These are phyloP conservation scores for Torulaspora gathmanii DNA, from an alignment of 805 yeast genomes.

Conservation along the genomic window DNA sequence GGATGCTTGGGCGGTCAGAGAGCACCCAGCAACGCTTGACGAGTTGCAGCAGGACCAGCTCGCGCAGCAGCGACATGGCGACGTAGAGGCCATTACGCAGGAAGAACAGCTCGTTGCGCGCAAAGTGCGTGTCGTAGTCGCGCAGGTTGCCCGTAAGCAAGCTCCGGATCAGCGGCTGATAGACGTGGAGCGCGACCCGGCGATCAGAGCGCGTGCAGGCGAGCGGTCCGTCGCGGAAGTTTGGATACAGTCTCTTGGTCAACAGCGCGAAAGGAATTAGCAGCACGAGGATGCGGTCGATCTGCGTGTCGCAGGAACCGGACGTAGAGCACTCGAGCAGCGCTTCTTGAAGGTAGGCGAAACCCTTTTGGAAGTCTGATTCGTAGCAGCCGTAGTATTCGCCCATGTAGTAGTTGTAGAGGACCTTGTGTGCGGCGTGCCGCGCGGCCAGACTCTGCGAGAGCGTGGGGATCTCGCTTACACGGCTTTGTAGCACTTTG, in stretches of 20 bases:
- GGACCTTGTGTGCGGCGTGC: constrained; percentile 51
- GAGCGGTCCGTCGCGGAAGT: constrained; percentile 12
- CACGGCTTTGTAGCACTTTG: constrained; percentile 53
- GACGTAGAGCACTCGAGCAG: constrained; percentile 17
- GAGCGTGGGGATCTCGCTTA: constrained; percentile 13
- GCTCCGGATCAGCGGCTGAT: constrained; percentile 46
- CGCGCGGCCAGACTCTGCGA: constrained; percentile 22
- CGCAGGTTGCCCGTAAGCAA: constrained; percentile 52
- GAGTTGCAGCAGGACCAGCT: constrained; percentile 47
- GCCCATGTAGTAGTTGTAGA: constrained; percentile 66
- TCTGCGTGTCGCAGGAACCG: constrained; percentile 16
- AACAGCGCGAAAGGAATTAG: constrained; percentile 61
- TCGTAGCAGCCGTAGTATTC: constrained; percentile 57
- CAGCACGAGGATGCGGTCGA: constrained; percentile 46
- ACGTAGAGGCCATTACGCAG: constrained; percentile 59
- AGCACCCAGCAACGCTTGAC: constrained; percentile 38
- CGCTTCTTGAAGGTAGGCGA: constrained; percentile 50
- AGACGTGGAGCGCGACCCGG: constrained; percentile 29
- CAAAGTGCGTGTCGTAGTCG: constrained; percentile 45
- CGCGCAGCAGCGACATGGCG: constrained; percentile 49
- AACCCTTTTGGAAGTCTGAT: constrained; percentile 51
- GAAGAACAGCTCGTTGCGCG: constrained; percentile 45
- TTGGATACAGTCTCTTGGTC: constrained; percentile 46
- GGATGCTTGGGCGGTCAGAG: constrained; percentile 14
- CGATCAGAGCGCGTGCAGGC: not conserved